These are phyloP conservation scores for Colletotrichum cereale DNA, from an alignment of 2,329 filamentous ascomycete species.

Conservation along the genomic window DNA sequence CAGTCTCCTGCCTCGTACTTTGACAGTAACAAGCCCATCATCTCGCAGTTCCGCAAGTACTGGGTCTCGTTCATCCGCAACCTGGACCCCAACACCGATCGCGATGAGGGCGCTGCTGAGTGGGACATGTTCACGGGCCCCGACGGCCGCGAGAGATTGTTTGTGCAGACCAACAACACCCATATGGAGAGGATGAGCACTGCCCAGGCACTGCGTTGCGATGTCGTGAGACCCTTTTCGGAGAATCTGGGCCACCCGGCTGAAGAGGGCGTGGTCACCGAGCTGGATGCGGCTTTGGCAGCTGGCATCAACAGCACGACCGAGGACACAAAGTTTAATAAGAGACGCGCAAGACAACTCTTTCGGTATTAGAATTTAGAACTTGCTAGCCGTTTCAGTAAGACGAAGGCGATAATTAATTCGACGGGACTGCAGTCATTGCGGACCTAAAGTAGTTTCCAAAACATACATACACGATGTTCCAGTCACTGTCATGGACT, in stretches of 20 bases:
- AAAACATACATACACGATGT: not conserved
- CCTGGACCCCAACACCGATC: constrained; percentile 72
- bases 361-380: constrained; percentile 4
- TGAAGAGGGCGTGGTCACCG: constrained; percentile 29
- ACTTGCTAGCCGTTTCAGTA: no score
- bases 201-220: constrained; percentile 37
- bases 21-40: constrained; percentile 66
- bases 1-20: constrained; percentile 67
- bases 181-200: constrained; percentile 55
- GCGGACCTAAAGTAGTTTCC: no score
- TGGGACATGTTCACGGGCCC: constrained; percentile 62
- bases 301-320: constrained; percentile 33
- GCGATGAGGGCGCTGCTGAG: constrained; percentile 57
- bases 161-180: constrained; percentile 57
- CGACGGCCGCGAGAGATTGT: constrained; percentile 51
- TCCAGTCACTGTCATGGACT: not conserved
- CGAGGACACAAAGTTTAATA: constrained; percentile 31
- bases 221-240: constrained; percentile 27
- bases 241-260: constrained; percentile 39
- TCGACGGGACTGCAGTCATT: no score
- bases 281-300: constrained; percentile 33
- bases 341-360: constrained; percentile 15
- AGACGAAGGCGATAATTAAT: not conserved
- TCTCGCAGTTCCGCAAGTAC: constrained; percentile 75
- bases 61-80: constrained; percentile 80